Percentiles rank a stretch among this genome's conserved stretches.
Conservation (phyloP, 306 rosid species). For the Quercus glauca region DNA sequence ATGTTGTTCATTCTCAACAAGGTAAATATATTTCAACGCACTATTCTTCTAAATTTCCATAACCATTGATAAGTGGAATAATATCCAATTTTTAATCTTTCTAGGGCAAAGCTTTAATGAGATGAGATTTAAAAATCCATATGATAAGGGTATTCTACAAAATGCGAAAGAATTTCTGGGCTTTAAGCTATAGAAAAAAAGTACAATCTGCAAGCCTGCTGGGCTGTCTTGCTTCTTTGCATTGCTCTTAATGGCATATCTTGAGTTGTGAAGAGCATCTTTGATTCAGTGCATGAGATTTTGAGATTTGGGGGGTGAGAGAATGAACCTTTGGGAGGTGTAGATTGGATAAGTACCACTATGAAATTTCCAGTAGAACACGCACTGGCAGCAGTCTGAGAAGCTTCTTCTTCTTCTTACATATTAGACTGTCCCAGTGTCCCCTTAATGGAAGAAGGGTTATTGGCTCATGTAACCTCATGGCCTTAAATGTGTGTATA, state of each 20-base stretch:
- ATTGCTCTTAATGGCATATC: background rate
- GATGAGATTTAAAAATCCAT: constrained; percentile 40
- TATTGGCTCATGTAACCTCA: background rate
- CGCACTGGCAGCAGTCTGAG: too few species aligned
- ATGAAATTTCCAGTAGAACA: background rate
- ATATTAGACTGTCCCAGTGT: background rate
- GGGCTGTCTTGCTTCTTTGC: background rate
- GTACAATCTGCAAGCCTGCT: background rate
- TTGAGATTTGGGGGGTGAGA: too few species aligned
- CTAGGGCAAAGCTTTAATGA: constrained; percentile 21
- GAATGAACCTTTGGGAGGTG: background rate
- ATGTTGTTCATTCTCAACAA: constrained; percentile 20
- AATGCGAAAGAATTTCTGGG: constrained; percentile 39
- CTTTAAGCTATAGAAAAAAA: constrained; percentile 17
- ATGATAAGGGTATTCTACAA: constrained; percentile 36
- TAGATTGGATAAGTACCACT: background rate
- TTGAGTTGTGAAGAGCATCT: too few species aligned
- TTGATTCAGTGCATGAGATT: too few species aligned
- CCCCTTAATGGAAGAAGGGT: background rate
- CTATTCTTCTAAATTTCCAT: background rate
- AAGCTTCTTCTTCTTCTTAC: too few species aligned
- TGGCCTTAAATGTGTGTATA: background rate
- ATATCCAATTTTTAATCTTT: background rate
- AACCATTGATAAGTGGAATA: background rate
- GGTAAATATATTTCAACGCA: constrained; percentile 26